These are phyloP conservation scores for Knoxia roxburghii DNA, from an alignment of 257 asterid genomes.

Conservation along the genomic window DNA sequence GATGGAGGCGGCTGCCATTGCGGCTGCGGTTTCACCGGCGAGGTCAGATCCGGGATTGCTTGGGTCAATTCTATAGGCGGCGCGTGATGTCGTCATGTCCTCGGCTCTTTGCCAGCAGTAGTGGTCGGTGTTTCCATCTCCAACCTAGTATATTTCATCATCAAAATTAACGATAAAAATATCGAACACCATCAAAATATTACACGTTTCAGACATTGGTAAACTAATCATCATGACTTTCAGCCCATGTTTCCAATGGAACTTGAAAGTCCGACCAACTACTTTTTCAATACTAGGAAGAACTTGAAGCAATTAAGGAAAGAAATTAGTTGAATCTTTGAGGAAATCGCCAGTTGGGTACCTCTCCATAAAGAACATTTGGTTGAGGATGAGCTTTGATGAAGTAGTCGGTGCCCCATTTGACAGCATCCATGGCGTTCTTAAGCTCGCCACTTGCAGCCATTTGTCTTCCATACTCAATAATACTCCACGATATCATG, in stretches of 20 bases:
- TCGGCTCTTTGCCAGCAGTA: constrained; percentile 96
- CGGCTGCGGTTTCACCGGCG: constrained; percentile 96
- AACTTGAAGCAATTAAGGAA: neutral
- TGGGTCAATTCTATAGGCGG: constrained; percentile 71
- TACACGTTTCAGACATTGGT: neutral
- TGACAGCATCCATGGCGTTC: constrained; percentile 78
- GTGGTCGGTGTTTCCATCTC: constrained; percentile 93
- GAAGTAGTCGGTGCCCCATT: constrained; percentile 97
- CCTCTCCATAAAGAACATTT: constrained; percentile 89
- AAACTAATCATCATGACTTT: neutral
- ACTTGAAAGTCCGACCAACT: neutral
- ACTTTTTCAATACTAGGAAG: neutral
- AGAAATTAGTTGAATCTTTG: too few species aligned
- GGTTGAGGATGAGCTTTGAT: constrained; percentile 94
- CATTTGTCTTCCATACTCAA: constrained; percentile 83
- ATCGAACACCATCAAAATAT: too few species aligned
- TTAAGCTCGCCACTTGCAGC: constrained; percentile 67
- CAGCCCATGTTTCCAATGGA: too few species aligned
- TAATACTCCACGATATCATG: constrained; percentile 90
- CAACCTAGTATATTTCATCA: constrained; percentile 44
- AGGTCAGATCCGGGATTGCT: constrained; percentile 88
- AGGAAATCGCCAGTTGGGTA: too few species aligned
- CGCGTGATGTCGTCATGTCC: constrained; percentile 88
- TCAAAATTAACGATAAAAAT: too few species aligned
- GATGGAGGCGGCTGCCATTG: constrained; percentile 90